Evolutionary conservation across 2,329 filamentous ascomycete genomes (phyloP), one percentile per base, ranked within the genome.

Genomic region (Hymenoscyphus salicellus): DNA sequence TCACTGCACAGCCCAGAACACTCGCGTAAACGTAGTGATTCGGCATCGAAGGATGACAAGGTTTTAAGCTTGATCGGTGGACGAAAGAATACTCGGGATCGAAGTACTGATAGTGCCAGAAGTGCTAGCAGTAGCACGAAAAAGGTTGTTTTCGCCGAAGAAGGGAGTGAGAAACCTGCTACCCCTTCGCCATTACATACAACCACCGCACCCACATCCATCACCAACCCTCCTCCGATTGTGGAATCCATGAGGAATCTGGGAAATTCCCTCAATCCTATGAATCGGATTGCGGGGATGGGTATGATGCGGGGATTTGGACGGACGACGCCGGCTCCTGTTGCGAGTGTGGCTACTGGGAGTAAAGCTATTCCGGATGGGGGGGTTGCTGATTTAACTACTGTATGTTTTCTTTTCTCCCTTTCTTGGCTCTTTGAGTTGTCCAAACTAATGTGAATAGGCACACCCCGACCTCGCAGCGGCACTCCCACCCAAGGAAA

Each of bases 161-260:
- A 74, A 43, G 64, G 63, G 36, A 62, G 78, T 71, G 77, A 82
- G 66, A 78, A 78, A 73, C 26, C 33, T 28, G 62, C 72, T 56
- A 56, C 23, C 1, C 69, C 74, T 52, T 69, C 77, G 5, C 66
- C 70, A 30, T 62, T 72, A 5, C 46, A 52, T 5, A 52, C 46
- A 26, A 14, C 46, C 20, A 52, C 46, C 23, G 69, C 75, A 46
- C 72, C 76, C 7, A 71, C 79, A 10, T 38, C 69, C 16, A 66
- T 69, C n/a, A 60, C 61, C 70, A 85, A n/a, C 20, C 58, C 84
- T 66, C 88, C 89, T 2, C 88, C 90, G 33, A 77, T 88, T 14
- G 85, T 96, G 1, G 92, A 96, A 68, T 92, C 91, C 14, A 89
- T 96, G 80, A 87, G 91, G 62, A 94, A 85, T 74, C 83, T 96